A percentile compares a stretch with the other conserved stretches of the same genome.
Evolutionary conservation across 352 stramenopile genomes (phyloP).

Genomic region (Pseudoperonospora humuli): DNA sequence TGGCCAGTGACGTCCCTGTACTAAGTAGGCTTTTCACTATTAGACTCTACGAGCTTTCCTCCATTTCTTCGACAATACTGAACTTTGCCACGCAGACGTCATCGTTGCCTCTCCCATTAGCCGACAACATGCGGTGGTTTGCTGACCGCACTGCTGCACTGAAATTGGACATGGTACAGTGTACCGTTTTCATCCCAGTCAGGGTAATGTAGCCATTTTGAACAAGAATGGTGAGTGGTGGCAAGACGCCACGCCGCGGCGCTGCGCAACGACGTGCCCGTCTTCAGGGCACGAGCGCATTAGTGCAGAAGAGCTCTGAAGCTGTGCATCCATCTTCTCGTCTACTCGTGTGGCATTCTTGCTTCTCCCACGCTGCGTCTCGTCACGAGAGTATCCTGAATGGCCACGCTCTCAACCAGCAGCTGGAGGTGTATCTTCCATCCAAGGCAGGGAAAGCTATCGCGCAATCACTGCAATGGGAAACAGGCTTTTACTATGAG

Average conservation of each 20-base stretch:
- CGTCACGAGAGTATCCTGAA: slow-evolving; percentile 37
- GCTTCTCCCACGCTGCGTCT: slow-evolving; percentile 33
- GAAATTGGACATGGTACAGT: neutral
- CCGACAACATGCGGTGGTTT: no score
- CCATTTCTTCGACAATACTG: no score
- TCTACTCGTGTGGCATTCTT: slow-evolving; percentile 62
- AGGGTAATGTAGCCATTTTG: neutral
- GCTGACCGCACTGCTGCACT: no score
- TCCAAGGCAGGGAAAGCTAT: slow-evolving; percentile 19
- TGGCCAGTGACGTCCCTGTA: no score
- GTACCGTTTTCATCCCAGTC: neutral
- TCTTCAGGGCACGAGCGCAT: slow-evolving; percentile 1
- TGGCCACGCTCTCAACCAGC: slow-evolving; percentile 52
- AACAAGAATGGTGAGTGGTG: slow-evolving; percentile 56
- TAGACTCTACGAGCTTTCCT: slow-evolving; percentile 1
- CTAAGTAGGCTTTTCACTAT: neutral
- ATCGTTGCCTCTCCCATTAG: no score
- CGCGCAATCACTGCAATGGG: slow-evolving; percentile 57
- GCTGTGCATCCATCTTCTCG: slow-evolving; percentile 26
- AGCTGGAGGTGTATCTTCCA: slow-evolving; percentile 62
- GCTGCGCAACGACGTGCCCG: slow-evolving; percentile 23
- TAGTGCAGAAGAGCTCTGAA: slow-evolving; percentile 8
- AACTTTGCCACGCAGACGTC: neutral
- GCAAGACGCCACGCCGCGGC: slow-evolving; percentile 28
- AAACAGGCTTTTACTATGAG: slow-evolving; percentile 81